A percentile compares a stretch with the other conserved stretches of the same genome.
Evolutionary conservation across 305 asterid species (phyloP).

Genomic region (Nicotiana rustica): DNA sequence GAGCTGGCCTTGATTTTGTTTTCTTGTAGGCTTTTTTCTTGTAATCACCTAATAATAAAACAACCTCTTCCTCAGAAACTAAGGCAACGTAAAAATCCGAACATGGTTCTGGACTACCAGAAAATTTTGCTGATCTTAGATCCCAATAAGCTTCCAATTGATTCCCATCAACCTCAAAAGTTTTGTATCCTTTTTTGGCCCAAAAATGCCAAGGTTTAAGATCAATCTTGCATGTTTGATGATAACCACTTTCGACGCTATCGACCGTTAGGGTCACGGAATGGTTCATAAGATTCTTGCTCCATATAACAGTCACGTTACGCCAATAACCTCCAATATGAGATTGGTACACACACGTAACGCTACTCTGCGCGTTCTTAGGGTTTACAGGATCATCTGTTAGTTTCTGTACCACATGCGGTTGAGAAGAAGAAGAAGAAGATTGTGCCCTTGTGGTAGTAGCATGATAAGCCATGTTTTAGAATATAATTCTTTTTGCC

Average conservation of each 20-base stretch:
- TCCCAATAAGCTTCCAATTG: slow-evolving; percentile 86
- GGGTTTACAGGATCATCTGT: slow-evolving; percentile 51
- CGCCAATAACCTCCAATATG: slow-evolving; percentile 84
- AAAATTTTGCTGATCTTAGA: slow-evolving; percentile 83
- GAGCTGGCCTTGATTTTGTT: slow-evolving; percentile 72
- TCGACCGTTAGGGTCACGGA: slow-evolving; percentile 65
- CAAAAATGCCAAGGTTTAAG: slow-evolving; percentile 96
- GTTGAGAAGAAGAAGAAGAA: slow-evolving; percentile 49
- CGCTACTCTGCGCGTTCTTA: slow-evolving; percentile 65
- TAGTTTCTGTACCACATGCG: not conserved
- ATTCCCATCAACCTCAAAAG: slow-evolving; percentile 78
- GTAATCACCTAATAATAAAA: slow-evolving; percentile 72
- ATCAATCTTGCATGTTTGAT: slow-evolving; percentile 79
- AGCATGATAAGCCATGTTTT: slow-evolving; percentile 57
- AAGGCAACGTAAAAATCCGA: slow-evolving; percentile 76
- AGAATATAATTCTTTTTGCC: not conserved
- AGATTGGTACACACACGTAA: slow-evolving; percentile 70
- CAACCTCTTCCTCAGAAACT: slow-evolving; percentile 83
- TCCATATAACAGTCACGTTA: slow-evolving; percentile 71
- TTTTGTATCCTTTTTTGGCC: slow-evolving; percentile 88
- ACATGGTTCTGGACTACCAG: slow-evolving; percentile 78
- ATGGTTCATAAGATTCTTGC: slow-evolving; percentile 78
- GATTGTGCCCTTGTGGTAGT: slow-evolving; percentile 51
- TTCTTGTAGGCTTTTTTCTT: slow-evolving; percentile 81
- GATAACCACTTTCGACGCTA: slow-evolving; percentile 56